Conservation (phyloP, 2,329 filamentous ascomycete genomes). For the Diatrype stigma region DNA sequence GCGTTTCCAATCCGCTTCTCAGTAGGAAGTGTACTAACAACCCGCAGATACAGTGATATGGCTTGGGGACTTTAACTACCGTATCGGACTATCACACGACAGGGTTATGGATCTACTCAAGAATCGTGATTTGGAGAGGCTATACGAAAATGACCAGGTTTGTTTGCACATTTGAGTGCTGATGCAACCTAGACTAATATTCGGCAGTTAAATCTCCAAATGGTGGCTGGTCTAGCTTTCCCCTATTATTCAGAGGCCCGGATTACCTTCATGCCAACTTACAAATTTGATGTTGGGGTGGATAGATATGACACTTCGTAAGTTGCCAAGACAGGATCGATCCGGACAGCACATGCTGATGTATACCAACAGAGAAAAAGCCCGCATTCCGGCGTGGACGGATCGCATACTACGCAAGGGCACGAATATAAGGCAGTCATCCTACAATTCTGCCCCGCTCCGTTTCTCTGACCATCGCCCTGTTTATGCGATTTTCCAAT, state of each 20-base stretch:
- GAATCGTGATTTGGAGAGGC: slow-evolving; percentile 65
- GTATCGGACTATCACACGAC: slow-evolving; percentile 80
- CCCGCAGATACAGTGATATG: slow-evolving; percentile 70
- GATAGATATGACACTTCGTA: slow-evolving; percentile 90
- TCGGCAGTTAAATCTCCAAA: slow-evolving; percentile 79
- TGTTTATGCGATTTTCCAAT: slow-evolving; percentile 85
- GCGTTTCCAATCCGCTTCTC: background rate
- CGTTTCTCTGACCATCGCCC: slow-evolving; percentile 95
- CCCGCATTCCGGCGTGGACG: slow-evolving; percentile 93
- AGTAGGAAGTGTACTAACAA: slow-evolving; percentile 17
- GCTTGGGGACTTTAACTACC: slow-evolving; percentile 98
- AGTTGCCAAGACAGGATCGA: slow-evolving; percentile 26
- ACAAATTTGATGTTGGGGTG: slow-evolving; percentile 87
- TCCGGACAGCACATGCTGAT: slow-evolving; percentile 24
- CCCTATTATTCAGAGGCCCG: slow-evolving; percentile 86
- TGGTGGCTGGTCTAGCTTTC: slow-evolving; percentile 88
- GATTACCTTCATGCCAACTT: slow-evolving; percentile 88
- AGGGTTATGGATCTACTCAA: slow-evolving; percentile 71
- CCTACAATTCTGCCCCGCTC: slow-evolving; percentile 78
- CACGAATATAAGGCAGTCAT: slow-evolving; percentile 71
- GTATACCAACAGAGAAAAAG: slow-evolving; percentile 70
- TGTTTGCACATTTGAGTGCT: slow-evolving; percentile 7
- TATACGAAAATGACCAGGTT: slow-evolving; percentile 91
- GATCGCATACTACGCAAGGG: slow-evolving; percentile 90
- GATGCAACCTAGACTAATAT: slow-evolving; percentile 10